Evolutionary conservation across 2,329 filamentous ascomycete genomes (phyloP).

Genomic region (Aspergillus flavus): DNA sequence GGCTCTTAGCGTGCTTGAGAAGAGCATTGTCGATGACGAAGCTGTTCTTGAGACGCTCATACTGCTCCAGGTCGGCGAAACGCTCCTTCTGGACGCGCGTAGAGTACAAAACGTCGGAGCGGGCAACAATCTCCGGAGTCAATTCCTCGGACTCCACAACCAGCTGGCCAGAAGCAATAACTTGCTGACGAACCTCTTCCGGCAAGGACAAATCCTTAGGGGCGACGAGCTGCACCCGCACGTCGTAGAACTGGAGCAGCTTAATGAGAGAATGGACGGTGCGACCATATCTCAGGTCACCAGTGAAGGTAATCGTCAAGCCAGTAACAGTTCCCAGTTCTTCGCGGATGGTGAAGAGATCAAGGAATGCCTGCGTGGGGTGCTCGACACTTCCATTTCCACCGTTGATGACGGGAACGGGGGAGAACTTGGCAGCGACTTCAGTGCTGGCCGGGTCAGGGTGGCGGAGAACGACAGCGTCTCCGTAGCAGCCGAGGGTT

Average conservation of each 20-base stretch:
- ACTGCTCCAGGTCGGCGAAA: slow-evolving; percentile 78
- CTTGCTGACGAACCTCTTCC: slow-evolving; percentile 69
- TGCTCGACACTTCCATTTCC: slow-evolving; percentile 96
- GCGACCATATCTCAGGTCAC: slow-evolving; percentile 89
- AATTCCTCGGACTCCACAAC: slow-evolving; percentile 74
- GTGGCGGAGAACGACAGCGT: slow-evolving; percentile 94
- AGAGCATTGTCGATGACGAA: slow-evolving; percentile 90
- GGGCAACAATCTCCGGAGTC: slow-evolving; percentile 82
- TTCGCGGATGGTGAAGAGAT: slow-evolving; percentile 97
- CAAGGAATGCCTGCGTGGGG: slow-evolving; percentile 94
- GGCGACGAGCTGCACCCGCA: slow-evolving; percentile 87
- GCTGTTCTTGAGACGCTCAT: slow-evolving; percentile 83
- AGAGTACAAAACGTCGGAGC: slow-evolving; percentile 92
- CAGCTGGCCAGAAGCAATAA: slow-evolving; percentile 75
- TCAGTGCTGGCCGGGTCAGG: slow-evolving; percentile 80
- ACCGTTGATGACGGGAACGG: slow-evolving; percentile 93
- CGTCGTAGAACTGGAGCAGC: slow-evolving; percentile 92
- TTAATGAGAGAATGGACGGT: slow-evolving; percentile 95
- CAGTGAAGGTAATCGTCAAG: slow-evolving; percentile 92
- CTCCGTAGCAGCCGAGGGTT: slow-evolving; percentile 90
- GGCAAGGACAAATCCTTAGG: slow-evolving; percentile 80
- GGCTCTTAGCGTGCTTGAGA: slow-evolving; percentile 85
- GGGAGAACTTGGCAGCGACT: slow-evolving; percentile 81
- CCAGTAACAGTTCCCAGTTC: slow-evolving; percentile 95
- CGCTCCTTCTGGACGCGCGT: slow-evolving; percentile 96